Base-by-base conservation (phyloP, 257 asterid species). In the Mentha longifolia region DNA sequence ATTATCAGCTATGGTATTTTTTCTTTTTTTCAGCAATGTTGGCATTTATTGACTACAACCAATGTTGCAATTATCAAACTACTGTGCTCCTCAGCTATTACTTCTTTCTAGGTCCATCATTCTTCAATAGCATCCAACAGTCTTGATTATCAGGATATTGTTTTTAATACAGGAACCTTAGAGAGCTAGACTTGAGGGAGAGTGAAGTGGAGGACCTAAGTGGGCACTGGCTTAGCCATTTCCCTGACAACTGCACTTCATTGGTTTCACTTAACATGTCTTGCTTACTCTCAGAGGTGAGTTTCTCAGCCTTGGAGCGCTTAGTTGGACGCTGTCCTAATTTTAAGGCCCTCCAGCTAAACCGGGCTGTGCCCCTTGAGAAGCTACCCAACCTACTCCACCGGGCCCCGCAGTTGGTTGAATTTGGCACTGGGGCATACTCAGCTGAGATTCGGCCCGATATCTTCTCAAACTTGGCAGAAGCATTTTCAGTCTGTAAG, bases 141-240 rank as follows among this genome's bases (percentile, higher is more conserved):
- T 76, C 43, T 63, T 89, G 77, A 82, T 61, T 76, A 86, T 19
- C 64, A 30, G 12, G 59, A 13, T 67, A 35, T 58, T 39, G 37
- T 9, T 58, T 78, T 46, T 71, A 61, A 39, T 72, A 33, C 86
- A 85, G 93, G 84, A 79, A 80, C 63, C 74, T 87, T 16, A 81
- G 78, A 65, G 90, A 85, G 76, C 76, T 87, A 31, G 91, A 87
- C 71, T 75, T 85, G 81, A 76, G 78, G 60, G 91, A 87, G 77
- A 76, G 89, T 75, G 89, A 83, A 51, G 91, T 81, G 77, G 89
- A 83, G 68, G 89, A 85, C 70, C 55, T 79, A 42, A 85, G 87
- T 33, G 91, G 87, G 57, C 89, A 83, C 31, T 87, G 94, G 91
- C 81, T 85, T 22, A 81, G 87, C 77, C 89, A 82, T 75, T 87